Percentiles rank a stretch among this genome's conserved stretches.
These are phyloP conservation scores for Kluyveromyces starmeri DNA, from an alignment of 805 yeast genomes.

Conservation along the genomic window DNA sequence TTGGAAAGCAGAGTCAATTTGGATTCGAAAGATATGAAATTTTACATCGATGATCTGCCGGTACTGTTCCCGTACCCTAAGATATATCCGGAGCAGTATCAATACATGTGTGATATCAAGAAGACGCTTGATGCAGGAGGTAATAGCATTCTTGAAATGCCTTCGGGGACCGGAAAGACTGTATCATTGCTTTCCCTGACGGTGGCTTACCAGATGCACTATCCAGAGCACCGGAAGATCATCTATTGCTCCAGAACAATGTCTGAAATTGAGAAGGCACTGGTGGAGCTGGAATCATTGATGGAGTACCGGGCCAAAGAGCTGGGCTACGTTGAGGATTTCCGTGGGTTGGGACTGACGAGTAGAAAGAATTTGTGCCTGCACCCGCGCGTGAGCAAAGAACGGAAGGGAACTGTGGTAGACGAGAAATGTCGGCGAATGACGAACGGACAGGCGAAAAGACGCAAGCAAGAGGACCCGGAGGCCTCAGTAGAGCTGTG, in stretches of 20 bases:
- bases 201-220: conserved; percentile 89
- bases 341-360: conserved; percentile 88
- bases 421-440: conserved; percentile 94
- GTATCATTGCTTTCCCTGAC: conserved; percentile 84
- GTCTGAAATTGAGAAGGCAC: conserved; percentile 97
- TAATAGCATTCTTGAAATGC: conserved; percentile 95
- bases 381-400: conserved; percentile 80
- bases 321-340: conserved; percentile 80
- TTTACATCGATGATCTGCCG: conserved; percentile 91
- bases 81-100: conserved; percentile 97
- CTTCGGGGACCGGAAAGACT: conserved; percentile 98
- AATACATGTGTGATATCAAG: conserved; percentile 94
- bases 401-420: conserved; percentile 82
- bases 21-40: too few species aligned
- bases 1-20: too few species aligned
- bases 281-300: conserved; percentile 78
- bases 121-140: conserved; percentile 93
- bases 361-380: conserved; percentile 90
- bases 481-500: conserved; percentile 57
- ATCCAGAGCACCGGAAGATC: conserved; percentile 85
- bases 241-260: conserved; percentile 98
- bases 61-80: conserved; percentile 93
- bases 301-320: conserved; percentile 83
- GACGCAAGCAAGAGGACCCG: conserved; percentile 50
- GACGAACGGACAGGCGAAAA: conserved; percentile 83